Conservation (phyloP, 306 rosid genomes). For the Glycyrrhiza uralensis region DNA sequence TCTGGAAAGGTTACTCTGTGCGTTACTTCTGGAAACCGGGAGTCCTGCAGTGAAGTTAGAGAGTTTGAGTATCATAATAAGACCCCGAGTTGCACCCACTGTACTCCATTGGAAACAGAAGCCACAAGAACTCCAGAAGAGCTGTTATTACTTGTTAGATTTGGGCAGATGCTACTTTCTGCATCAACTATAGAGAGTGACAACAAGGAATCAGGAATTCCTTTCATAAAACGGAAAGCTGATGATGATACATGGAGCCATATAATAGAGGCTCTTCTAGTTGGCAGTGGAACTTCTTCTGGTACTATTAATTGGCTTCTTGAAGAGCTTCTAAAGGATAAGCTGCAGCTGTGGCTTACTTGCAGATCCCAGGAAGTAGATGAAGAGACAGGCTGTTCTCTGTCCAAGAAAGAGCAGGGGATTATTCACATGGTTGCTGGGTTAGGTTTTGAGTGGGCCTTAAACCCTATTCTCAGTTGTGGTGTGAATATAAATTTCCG, state of each 20-base stretch:
- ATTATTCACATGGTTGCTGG: slow-evolving; percentile 93
- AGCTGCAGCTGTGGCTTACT: slow-evolving; percentile 70
- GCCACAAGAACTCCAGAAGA: slow-evolving; percentile 68
- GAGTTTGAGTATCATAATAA: slow-evolving; percentile 68
- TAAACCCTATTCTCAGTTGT: slow-evolving; percentile 69
- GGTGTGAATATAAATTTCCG: slow-evolving; percentile 93
- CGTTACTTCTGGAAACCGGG: slow-evolving; percentile 77
- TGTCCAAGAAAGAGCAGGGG: slow-evolving; percentile 94
- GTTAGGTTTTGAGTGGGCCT: slow-evolving; percentile 93
- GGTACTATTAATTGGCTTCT: slow-evolving; percentile 71
- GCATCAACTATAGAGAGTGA: slow-evolving; percentile 41
- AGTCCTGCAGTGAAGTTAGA: slow-evolving; percentile 89
- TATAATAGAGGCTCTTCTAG: slow-evolving; percentile 66
- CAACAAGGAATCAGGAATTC: slow-evolving; percentile 37
- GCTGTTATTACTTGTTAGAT: slow-evolving; percentile 81
- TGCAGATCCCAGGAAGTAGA: slow-evolving; percentile 41
- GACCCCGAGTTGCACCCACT: slow-evolving; percentile 35
- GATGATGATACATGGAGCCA: slow-evolving; percentile 72
- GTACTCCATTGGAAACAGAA: slow-evolving; percentile 43
- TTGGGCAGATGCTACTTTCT: slow-evolving; percentile 72
- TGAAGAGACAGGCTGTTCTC: slow-evolving; percentile 51
- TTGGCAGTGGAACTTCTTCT: slow-evolving; percentile 67
- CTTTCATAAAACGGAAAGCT: slow-evolving; percentile 43
- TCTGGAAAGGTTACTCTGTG: slow-evolving; percentile 84
- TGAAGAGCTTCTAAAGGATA: slow-evolving; percentile 85